Evolutionary conservation across 148 eudicot species (phyloP), one percentile per base, ranked within the genome.

Genomic region (Vaccinium vitisidaea): DNA sequence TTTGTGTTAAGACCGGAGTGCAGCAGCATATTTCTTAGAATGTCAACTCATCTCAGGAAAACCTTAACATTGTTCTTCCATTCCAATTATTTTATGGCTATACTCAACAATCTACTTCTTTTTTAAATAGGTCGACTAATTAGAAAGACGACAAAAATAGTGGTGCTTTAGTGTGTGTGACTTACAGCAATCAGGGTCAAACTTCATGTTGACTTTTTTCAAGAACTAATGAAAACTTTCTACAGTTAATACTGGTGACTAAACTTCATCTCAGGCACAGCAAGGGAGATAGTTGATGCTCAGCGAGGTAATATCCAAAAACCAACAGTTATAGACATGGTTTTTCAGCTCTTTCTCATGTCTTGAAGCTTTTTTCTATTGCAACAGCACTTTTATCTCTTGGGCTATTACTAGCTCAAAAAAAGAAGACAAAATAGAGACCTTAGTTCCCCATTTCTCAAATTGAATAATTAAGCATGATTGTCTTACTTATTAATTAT

Each of bases 311-410:
- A 30, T 80, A 55, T 14, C 67, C 8, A 56, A 16, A 54, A 79
- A 30, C 36, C 55, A 36, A 46, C 19, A 10, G 21, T 65, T 58
- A 30, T 43, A 36, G n/a, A 11, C 46, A 65, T 67, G 39, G 81
- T 53, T 79, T 43, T 18, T 48, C 48, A 82, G 52, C 75, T 43
- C 48, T 21, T 61, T 63, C 39, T 81, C 74, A 63, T n/a, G 58
- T 82, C 84, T 49, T 82, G 48, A 58, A 61, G 46, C 15, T 21
- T 61, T 81, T 81, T 81, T 81, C 50, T 75, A 81, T 14, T n/a
- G 55, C 65, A 81, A 61, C 73, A 63, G 12, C 21, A 12, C 5
- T 46, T 21, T 75, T 75, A 30, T 75, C 53, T 74, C 79, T 43
- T 19, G 27, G 79, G n/a, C 8, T 75, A 32, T 32, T 69, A 69